These are phyloP conservation scores for Paramarasmius palmivorus DNA, from an alignment of 1,284 basidiomycete species.

Conservation along the genomic window DNA sequence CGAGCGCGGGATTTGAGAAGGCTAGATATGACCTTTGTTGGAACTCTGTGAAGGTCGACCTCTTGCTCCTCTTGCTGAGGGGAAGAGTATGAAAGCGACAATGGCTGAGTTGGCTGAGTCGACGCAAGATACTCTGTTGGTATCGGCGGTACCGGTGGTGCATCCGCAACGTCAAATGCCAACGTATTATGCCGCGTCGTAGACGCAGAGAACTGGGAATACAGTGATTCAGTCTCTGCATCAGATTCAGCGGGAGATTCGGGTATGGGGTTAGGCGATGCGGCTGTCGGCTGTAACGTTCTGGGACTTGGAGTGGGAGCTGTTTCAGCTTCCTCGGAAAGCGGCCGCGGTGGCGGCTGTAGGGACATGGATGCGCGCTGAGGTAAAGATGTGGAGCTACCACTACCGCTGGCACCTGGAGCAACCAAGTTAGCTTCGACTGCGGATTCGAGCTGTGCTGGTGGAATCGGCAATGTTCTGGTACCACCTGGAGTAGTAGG, in stretches of 20 bases:
- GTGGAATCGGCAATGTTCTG: too few species aligned
- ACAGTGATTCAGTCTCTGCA: neutral
- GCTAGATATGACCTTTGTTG: neutral
- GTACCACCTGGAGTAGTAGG: too few species aligned
- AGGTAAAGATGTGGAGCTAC: too few species aligned
- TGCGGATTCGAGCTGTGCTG: too few species aligned
- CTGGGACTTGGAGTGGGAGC: neutral
- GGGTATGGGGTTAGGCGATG: neutral
- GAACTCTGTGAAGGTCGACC: neutral
- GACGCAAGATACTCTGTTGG: neutral
- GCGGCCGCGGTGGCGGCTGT: too few species aligned
- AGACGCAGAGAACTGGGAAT: neutral
- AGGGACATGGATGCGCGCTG: too few species aligned
- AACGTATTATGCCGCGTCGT: neutral
- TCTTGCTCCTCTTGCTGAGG: neutral
- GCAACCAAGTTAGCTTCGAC: too few species aligned
- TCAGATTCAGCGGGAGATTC: neutral
- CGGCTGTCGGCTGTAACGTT: neutral
- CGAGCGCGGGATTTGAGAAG: neutral
- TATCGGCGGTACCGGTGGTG: neutral
- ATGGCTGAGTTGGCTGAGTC: neutral
- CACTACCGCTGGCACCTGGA: too few species aligned
- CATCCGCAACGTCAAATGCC: too few species aligned
- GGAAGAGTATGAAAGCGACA: too few species aligned
- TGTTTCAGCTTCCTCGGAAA: neutral